These are phyloP conservation scores for Asparagopsis taxiformis DNA, from an alignment of 31 red algal genomes.

Conservation along the genomic window DNA sequence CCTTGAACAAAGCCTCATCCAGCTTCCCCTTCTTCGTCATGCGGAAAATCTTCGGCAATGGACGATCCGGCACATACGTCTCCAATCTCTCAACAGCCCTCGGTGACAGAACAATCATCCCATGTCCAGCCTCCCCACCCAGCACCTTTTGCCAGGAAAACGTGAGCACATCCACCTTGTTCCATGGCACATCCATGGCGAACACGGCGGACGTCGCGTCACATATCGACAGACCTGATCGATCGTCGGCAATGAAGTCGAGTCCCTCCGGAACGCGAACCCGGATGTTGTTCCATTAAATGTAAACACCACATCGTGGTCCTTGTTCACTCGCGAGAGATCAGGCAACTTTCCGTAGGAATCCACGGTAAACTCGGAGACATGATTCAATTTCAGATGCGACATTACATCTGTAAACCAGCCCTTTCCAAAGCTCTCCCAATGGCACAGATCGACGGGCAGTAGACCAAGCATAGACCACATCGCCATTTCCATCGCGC, in stretches of 20 bases:
- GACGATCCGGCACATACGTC: slow-evolving; percentile 71
- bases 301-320: slow-evolving; percentile 94
- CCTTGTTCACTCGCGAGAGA: slow-evolving; percentile 43
- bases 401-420: slow-evolving; percentile 85
- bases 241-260: slow-evolving; percentile 78
- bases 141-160: slow-evolving; percentile 99
- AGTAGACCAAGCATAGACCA: slow-evolving; percentile 85
- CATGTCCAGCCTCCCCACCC: slow-evolving; percentile 97
- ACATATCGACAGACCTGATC: slow-evolving; percentile 85
- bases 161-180: slow-evolving; percentile 94
- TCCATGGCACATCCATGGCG: slow-evolving; percentile 94
- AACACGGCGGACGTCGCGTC: slow-evolving; percentile 96
- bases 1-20: slow-evolving; percentile 83
- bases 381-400: slow-evolving; percentile 71
- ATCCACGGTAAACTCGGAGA: slow-evolving; percentile 44
- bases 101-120: slow-evolving; percentile 87
- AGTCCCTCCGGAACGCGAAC: slow-evolving; percentile 73
- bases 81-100: slow-evolving; percentile 88
- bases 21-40: slow-evolving; percentile 96
- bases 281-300: slow-evolving; percentile 95
- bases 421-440: slow-evolving; percentile 97
- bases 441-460: slow-evolving; percentile 85
- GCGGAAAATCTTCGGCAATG: slow-evolving; percentile 96
- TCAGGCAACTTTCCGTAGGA: slow-evolving; percentile 88
- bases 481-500: slow-evolving; percentile 98